Percentiles rank a stretch among this genome's conserved stretches.
phyloP scores from a whole-genome alignment of 805 yeast genomes.

The Candida dendrica region DNA sequence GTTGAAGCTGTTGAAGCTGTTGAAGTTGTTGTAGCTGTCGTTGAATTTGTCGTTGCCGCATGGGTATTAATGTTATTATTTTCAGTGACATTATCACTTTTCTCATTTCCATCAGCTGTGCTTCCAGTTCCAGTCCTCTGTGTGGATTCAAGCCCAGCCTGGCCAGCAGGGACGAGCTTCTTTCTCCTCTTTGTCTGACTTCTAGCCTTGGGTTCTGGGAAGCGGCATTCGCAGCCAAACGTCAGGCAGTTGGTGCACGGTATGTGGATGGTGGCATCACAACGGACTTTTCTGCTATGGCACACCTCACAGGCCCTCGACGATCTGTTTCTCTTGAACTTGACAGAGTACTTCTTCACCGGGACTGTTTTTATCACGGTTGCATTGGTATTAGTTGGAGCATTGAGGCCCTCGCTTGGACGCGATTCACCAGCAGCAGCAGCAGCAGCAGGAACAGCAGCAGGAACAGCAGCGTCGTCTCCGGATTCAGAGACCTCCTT shows the following conservation, averaged over 20 bases:
- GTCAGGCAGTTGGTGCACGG: slow-evolving; percentile 69
- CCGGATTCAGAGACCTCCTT: background rate
- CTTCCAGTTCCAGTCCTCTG: background rate
- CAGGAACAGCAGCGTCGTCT: no score
- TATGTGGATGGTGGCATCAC: slow-evolving; percentile 54
- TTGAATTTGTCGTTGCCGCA: no score
- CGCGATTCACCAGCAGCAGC: no score
- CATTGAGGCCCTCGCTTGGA: background rate
- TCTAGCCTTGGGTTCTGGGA: slow-evolving; percentile 52
- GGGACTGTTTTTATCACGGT: background rate
- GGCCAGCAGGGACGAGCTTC: background rate
- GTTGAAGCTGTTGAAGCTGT: slow-evolving; percentile 8
- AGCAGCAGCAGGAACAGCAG: no score
- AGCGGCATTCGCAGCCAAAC: slow-evolving; percentile 62
- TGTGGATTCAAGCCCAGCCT: background rate
- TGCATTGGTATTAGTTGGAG: background rate
- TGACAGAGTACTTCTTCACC: slow-evolving; percentile 38
- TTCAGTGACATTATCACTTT: background rate
- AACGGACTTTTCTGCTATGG: slow-evolving; percentile 71
- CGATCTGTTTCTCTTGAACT: slow-evolving; percentile 37
- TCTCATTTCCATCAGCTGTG: background rate
- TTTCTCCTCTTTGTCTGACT: slow-evolving; percentile 24
- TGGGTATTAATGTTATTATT: background rate
- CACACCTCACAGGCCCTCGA: slow-evolving; percentile 74
- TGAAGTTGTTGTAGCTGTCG: no score